A percentile compares a stretch with the other conserved stretches of the same genome.
These are phyloP conservation scores for Neurospora intermedia DNA, from an alignment of 495 filamentous ascomycete species.

Conservation along the genomic window DNA sequence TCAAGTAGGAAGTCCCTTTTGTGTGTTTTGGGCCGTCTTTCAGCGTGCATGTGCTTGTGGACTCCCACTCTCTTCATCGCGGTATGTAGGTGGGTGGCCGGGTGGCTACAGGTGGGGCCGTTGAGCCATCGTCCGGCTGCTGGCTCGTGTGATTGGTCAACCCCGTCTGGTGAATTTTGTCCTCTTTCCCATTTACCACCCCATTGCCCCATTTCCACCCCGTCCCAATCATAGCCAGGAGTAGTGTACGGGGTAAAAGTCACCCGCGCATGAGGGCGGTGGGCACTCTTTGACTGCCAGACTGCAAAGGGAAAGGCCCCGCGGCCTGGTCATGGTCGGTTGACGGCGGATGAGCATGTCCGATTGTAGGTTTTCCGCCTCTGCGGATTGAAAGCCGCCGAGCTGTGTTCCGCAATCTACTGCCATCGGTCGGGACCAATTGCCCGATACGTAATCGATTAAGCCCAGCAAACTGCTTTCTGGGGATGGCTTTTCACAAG, in stretches of 20 bases:
- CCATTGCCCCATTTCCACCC: neutral
- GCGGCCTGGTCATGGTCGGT: neutral
- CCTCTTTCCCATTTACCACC: neutral
- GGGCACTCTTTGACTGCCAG: neutral
- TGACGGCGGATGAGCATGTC: neutral
- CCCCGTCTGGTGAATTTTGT: neutral
- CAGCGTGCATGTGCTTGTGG: neutral
- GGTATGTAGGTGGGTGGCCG: neutral
- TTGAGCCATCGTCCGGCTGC: neutral
- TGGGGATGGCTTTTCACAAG: neutral
- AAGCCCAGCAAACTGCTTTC: neutral
- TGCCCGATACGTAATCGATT: neutral
- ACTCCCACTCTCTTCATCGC: neutral
- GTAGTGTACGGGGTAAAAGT: neutral
- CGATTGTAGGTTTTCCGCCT: neutral
- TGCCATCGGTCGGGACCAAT: neutral
- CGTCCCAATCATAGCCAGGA: neutral
- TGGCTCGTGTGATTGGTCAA: neutral
- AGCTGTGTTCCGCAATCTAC: neutral
- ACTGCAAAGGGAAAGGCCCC: neutral
- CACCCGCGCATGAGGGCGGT: neutral
- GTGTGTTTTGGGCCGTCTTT: neutral
- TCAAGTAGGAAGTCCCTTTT: neutral
- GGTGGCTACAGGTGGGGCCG: neutral
- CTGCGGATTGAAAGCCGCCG: neutral